phyloP scores from a whole-genome alignment of 768 basidiomycete species.

The Trametes cinnabarina region DNA sequence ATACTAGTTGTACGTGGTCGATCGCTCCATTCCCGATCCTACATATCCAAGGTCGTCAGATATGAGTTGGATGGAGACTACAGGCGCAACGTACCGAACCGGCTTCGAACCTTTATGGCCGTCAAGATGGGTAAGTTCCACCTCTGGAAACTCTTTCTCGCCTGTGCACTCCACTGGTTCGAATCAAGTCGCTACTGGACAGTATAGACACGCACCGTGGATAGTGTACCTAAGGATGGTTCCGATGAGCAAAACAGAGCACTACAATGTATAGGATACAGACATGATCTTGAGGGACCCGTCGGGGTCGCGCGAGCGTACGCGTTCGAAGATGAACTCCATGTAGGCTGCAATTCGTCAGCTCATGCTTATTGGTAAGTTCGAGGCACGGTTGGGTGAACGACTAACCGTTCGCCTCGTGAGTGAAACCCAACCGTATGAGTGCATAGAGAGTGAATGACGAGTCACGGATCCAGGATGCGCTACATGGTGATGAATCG shows the following conservation, averaged over 20 bases:
- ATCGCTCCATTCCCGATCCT: slow-evolving; percentile 96
- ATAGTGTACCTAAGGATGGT: slow-evolving; percentile 88
- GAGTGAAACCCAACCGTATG: slow-evolving; percentile 89
- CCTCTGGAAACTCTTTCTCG: slow-evolving; percentile 73
- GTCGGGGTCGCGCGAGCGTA: slow-evolving; percentile 82
- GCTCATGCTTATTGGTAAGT: background rate
- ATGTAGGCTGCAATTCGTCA: slow-evolving; percentile 59
- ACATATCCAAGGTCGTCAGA: background rate
- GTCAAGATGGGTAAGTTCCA: slow-evolving; percentile 84
- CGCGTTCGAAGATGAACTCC: slow-evolving; percentile 85
- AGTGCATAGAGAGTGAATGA: slow-evolving; percentile 95
- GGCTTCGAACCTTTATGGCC: slow-evolving; percentile 85
- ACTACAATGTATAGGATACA: slow-evolving; percentile 9
- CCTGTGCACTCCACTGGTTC: slow-evolving; percentile 17
- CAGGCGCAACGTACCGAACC: slow-evolving; percentile 47
- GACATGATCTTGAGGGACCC: slow-evolving; percentile 94
- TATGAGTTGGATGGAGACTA: no score
- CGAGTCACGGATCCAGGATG: slow-evolving; percentile 93
- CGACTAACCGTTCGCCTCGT: slow-evolving; percentile 79
- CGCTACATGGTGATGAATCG: slow-evolving; percentile 37
- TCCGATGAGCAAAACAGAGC: no score
- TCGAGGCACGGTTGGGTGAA: background rate
- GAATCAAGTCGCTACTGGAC: background rate
- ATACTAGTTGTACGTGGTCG: slow-evolving; percentile 84
- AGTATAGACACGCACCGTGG: no score